phyloP scores from a whole-genome alignment of 208 protist genomes.

The Leptomonas seymouri region DNA sequence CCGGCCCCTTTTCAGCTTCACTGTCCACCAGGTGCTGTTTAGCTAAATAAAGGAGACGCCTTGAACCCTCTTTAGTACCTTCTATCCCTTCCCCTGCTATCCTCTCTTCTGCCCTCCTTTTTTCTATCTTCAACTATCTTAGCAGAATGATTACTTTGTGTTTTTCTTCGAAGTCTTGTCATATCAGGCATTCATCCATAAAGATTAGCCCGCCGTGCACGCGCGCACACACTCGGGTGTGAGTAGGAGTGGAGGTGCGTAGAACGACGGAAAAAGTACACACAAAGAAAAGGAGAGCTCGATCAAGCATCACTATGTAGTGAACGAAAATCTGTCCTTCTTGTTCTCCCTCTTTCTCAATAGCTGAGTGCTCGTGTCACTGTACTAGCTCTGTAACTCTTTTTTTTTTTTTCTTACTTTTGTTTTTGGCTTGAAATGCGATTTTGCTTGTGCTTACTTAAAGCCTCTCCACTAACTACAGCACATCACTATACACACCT shows the following conservation, averaged over 20 bases:
- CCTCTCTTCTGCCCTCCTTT: not conserved
- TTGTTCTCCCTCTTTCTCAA: not conserved
- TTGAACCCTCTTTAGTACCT: not conserved
- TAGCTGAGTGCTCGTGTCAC: not conserved
- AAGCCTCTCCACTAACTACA: not conserved
- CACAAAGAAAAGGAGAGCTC: not conserved
- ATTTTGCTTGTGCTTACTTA: not conserved
- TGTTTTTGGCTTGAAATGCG: not conserved
- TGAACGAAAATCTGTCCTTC: not conserved
- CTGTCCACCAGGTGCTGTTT: too few species aligned
- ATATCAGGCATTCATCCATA: conserved; percentile 23
- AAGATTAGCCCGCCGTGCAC: conserved; percentile 5
- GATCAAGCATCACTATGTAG: not conserved
- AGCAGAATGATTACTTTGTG: not conserved
- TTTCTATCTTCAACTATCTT: not conserved
- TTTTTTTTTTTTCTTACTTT: not conserved
- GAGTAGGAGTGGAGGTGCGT: not conserved
- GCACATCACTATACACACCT: not conserved
- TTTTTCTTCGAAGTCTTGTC: conserved; percentile 10
- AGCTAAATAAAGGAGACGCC: not conserved
- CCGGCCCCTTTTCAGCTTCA: too few species aligned
- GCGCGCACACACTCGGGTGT: not conserved
- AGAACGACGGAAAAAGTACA: not conserved
- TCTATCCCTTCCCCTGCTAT: not conserved
- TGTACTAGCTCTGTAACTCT: not conserved